Evolutionary conservation across 306 rosid genomes (phyloP).

Genomic region (Acacia melanoxylon): DNA sequence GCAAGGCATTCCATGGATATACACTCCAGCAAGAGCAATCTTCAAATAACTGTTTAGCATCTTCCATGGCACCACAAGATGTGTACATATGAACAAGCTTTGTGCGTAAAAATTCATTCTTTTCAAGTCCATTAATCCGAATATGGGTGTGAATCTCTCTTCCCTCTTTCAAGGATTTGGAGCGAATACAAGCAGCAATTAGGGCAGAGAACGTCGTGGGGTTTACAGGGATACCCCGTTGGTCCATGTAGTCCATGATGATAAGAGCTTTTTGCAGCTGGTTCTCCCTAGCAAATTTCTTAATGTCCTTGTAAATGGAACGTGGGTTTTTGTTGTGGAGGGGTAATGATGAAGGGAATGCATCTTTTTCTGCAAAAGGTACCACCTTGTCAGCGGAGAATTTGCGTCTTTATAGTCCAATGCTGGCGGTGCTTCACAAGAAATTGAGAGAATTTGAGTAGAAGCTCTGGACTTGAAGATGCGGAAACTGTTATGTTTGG

Average conservation of each 20-base stretch:
- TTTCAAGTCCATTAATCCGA: slow-evolving; percentile 57
- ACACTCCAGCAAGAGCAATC: slow-evolving; percentile 47
- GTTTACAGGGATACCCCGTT: slow-evolving; percentile 57
- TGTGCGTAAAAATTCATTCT: slow-evolving; percentile 50
- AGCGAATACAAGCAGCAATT: slow-evolving; percentile 55
- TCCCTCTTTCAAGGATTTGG: slow-evolving; percentile 43
- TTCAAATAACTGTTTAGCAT: slow-evolving; percentile 52
- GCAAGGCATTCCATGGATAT: slow-evolving; percentile 68
- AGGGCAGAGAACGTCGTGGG: slow-evolving; percentile 59
- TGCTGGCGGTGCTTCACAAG: slow-evolving; percentile 9
- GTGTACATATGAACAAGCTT: slow-evolving; percentile 58
- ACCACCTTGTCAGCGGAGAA: slow-evolving; percentile 10
- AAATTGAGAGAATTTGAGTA: slow-evolving; percentile 3
- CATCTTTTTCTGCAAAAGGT: slow-evolving; percentile 48
- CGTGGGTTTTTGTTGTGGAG: slow-evolving; percentile 71
- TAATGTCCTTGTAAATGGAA: slow-evolving; percentile 54
- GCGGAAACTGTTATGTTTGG: slow-evolving; percentile 1
- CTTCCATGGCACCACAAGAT: slow-evolving; percentile 49
- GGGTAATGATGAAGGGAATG: slow-evolving; percentile 69
- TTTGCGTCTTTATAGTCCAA: not conserved
- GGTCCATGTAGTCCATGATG: slow-evolving; percentile 60
- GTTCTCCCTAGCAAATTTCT: slow-evolving; percentile 43
- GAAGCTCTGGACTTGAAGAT: slow-evolving; percentile 34
- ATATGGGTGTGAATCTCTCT: slow-evolving; percentile 50
- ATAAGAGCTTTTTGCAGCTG: slow-evolving; percentile 48